Evolutionary conservation across 306 rosid species (phyloP), one percentile per base, ranked within the genome.

Genomic region (Albizia julibrissin): DNA sequence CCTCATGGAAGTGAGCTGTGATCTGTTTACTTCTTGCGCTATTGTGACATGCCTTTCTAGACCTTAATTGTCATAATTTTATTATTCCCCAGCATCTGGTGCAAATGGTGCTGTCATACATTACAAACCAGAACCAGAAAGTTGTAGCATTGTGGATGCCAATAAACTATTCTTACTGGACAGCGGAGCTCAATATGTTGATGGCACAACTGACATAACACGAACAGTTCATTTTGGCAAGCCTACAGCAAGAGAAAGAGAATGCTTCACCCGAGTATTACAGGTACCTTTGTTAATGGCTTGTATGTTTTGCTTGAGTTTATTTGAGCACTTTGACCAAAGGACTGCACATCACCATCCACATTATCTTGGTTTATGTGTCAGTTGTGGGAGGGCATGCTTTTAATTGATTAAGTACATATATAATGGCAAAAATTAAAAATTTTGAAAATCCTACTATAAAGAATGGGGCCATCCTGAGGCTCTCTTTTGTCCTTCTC

Each of bases 131-230:
- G 98, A 95, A 84, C 91, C 90, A 78, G 92, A 80, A 83, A 91
- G 88, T 84, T 95, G 99, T 76, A 87, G 94, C 77, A 66, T 86
- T 87, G 91, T 95, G 86, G 92, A 89, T 87, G 88, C 90, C 76
- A 86, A 82, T 84, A 93, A 93, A 87, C 88, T 91, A 69, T 93
- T 95, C 79, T 89, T 95, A 75, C 89, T 95, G 91, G 99, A 95
- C 85, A 95, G 98, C 86, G 99, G 99, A 74, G 99, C 94, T 82
- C 99, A 95, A 81, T 95, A 88, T 82, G 88, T 95, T 80, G 99
- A 95, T 79, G 99, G 99, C 58, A 95, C 99, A 83, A 93, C 99
- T 66, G 99, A 95, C 85, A 85, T 93, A 85, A 95, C 99, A 14
- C 88, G 99, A 69, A 95, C 99, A 5, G 98, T 93, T 73, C 99